Evolutionary conservation across 2,329 filamentous ascomycete species (phyloP).

Genomic region (Calycina marina): DNA sequence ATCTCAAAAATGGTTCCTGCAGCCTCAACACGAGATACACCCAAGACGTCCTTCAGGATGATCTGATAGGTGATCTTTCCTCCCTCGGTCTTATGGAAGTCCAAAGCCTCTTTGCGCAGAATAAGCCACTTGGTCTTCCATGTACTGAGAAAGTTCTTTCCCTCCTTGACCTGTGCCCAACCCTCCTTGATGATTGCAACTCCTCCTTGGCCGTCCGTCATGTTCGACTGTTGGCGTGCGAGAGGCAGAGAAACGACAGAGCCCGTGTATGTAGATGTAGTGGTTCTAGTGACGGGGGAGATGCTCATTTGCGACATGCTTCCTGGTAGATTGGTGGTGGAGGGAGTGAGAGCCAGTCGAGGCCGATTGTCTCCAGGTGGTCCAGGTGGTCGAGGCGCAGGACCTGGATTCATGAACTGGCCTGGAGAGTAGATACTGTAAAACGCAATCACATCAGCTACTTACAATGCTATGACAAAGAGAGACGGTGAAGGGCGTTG

Average conservation of each 20-base stretch:
- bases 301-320: slow-evolving; percentile 71
- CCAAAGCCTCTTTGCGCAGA: slow-evolving; percentile 79
- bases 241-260: slow-evolving; percentile 63
- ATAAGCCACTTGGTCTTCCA: slow-evolving; percentile 92
- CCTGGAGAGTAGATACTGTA: slow-evolving; percentile 41
- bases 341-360: slow-evolving; percentile 66
- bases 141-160: slow-evolving; percentile 65
- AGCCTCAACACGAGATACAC: slow-evolving; percentile 80
- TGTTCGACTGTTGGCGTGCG: slow-evolving; percentile 36
- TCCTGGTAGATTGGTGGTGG: slow-evolving; percentile 53
- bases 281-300: slow-evolving; percentile 52
- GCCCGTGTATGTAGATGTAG: slow-evolving; percentile 52
- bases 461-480: too few relatives aligned
- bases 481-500: too few relatives aligned
- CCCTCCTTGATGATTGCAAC: slow-evolving; percentile 68
- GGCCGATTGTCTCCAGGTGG: slow-evolving; percentile 77
- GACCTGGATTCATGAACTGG: slow-evolving; percentile 92
- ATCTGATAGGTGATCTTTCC: slow-evolving; percentile 81
- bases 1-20: slow-evolving; percentile 91
- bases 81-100: slow-evolving; percentile 85
- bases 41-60: slow-evolving; percentile 72
- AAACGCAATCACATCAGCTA: too few relatives aligned
- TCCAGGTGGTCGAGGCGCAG: slow-evolving; percentile 56
- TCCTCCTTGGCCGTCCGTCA: slow-evolving; percentile 47
- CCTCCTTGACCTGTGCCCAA: slow-evolving; percentile 80